Percentiles rank a stretch among this genome's conserved stretches.
These are phyloP conservation scores for Citrus mangshanensis DNA, from an alignment of 345 rosid species.

Conservation along the genomic window DNA sequence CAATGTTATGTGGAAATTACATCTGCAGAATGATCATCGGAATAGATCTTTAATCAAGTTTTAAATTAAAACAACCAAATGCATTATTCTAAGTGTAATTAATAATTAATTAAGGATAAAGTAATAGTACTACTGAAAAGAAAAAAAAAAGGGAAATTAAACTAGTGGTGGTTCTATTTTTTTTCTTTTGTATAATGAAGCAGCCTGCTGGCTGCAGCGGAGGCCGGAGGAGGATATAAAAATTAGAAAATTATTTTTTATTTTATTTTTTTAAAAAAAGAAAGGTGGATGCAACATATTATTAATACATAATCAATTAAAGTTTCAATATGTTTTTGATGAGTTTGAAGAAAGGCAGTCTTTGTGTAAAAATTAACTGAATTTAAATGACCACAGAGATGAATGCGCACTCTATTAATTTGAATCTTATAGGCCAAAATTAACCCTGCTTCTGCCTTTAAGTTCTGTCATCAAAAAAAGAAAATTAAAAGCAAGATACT, in stretches of 20 bases:
- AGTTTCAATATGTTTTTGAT: too few species aligned
- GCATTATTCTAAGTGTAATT: background rate
- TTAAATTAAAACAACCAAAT: background rate
- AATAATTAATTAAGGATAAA: too few species aligned
- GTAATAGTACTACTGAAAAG: background rate
- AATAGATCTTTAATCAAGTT: background rate
- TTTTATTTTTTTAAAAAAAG: too few species aligned
- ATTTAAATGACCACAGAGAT: background rate
- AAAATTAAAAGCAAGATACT: background rate
- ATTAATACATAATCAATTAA: too few species aligned
- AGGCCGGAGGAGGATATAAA: background rate
- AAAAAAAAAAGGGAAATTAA: background rate
- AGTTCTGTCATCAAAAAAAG: slow-evolving; percentile 12
- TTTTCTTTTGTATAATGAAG: background rate
- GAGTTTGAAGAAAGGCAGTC: too few species aligned
- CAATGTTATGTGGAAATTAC: background rate
- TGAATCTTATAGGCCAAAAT: too few species aligned
- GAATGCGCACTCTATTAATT: background rate
- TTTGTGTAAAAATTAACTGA: too few species aligned
- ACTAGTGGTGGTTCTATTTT: background rate
- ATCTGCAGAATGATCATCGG: background rate
- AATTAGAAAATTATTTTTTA: background rate
- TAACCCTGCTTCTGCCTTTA: background rate
- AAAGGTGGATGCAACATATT: too few species aligned
- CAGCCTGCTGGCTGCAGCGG: background rate